phyloP scores from a whole-genome alignment of 2,329 filamentous ascomycete species.

The Dactylellina haptotyla region DNA sequence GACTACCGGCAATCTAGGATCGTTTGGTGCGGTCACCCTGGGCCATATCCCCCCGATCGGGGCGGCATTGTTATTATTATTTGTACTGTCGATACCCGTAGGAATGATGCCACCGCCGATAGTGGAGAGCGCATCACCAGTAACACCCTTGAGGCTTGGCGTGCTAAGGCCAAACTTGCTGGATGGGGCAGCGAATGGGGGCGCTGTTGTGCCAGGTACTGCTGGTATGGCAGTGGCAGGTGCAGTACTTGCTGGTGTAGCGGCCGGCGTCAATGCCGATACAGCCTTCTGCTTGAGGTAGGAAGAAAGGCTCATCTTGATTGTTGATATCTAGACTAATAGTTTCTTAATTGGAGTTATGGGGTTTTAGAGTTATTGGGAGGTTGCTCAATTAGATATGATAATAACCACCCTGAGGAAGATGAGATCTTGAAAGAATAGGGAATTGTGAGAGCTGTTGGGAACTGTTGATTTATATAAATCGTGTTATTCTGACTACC shows the following conservation, averaged over 20 bases:
- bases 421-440: slow-evolving; percentile 16
- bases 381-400: slow-evolving; percentile 4
- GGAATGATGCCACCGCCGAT: slow-evolving; percentile 32
- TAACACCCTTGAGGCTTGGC: slow-evolving; percentile 39
- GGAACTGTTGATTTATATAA: slow-evolving; percentile 25
- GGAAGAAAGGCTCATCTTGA: slow-evolving; percentile 29
- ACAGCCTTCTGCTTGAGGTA: slow-evolving; percentile 21
- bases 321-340: slow-evolving; percentile 3
- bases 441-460: neutral
- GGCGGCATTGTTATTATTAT: slow-evolving; percentile 27
- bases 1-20: slow-evolving; percentile 15
- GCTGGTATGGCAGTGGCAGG: slow-evolving; percentile 21
- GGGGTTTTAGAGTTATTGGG: neutral
- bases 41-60: slow-evolving; percentile 60
- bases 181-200: neutral
- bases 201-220: neutral
- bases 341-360: slow-evolving; percentile 12
- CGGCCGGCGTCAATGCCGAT: slow-evolving; percentile 56
- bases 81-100: slow-evolving; percentile 29
- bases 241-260: slow-evolving; percentile 43
- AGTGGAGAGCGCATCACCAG: slow-evolving; percentile 48
- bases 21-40: slow-evolving; percentile 56
- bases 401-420: neutral
- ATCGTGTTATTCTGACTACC: neutral
- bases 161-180: slow-evolving; percentile 25